Conservation (phyloP, 768 basidiomycete genomes). For the Podaxis mareebaensis region DNA sequence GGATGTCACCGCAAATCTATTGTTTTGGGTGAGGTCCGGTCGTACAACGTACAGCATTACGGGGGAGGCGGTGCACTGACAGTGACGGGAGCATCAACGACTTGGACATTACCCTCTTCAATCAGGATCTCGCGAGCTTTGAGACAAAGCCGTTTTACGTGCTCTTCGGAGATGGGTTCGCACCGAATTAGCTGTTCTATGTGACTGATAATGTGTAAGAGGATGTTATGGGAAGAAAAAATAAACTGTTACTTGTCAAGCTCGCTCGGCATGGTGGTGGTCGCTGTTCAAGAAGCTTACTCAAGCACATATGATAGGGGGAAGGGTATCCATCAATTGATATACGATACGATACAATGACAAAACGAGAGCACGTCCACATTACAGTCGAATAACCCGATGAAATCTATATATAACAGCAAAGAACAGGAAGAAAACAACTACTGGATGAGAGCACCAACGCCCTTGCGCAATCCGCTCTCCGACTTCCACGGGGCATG, state of each 20-base stretch:
- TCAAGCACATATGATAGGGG: background rate
- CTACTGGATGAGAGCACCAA: slow-evolving; percentile 40
- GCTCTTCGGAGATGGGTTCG: slow-evolving; percentile 93
- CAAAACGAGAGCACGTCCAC: slow-evolving; percentile 13
- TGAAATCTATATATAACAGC: slow-evolving; percentile 7
- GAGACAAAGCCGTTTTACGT: slow-evolving; percentile 92
- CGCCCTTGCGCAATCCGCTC: slow-evolving; percentile 40
- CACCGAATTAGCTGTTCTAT: slow-evolving; percentile 93
- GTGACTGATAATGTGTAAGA: slow-evolving; percentile 55
- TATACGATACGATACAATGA: slow-evolving; percentile 16
- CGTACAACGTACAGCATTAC: background rate
- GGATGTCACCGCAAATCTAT: slow-evolving; percentile 93
- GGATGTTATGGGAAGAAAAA: background rate
- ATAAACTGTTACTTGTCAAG: slow-evolving; percentile 42
- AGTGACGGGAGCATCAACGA: slow-evolving; percentile 94
- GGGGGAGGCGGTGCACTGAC: slow-evolving; percentile 47
- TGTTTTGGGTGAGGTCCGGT: background rate
- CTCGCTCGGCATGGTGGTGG: slow-evolving; percentile 48
- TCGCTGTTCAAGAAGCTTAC: slow-evolving; percentile 13
- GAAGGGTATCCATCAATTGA: slow-evolving; percentile 18
- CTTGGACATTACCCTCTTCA: slow-evolving; percentile 97
- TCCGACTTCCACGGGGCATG: slow-evolving; percentile 51
- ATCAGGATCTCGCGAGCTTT: slow-evolving; percentile 97
- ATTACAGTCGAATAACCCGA: slow-evolving; percentile 13
- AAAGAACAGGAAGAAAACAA: background rate